Base-by-base conservation (phyloP, 1,139 yeast species). In the Zhuliangozyma parablackwelliae region DNA sequence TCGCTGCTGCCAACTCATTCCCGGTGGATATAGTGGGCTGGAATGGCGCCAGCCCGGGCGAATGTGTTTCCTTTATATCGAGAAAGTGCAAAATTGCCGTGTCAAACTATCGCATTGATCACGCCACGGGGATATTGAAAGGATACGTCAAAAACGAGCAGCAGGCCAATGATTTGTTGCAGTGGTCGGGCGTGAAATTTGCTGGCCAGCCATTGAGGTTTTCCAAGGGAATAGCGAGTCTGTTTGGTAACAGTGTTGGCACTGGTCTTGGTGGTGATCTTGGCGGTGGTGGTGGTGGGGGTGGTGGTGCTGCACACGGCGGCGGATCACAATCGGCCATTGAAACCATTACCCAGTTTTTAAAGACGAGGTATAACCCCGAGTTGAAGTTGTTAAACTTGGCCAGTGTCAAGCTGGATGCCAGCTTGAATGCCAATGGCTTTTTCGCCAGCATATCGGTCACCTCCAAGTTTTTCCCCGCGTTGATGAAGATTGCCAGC, bases 391-490 rank as follows among this genome's bases (percentile, higher is more conserved):
- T 92, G 70, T 68, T 92, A 40, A 86, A 90, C 53, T 66, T 92
- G 38, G 71, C 82, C n/a, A 67, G 67, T 37, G 78, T 89, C 51
- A 74, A 76, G 42, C 73, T 72, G 36, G 97, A 92, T 54, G 82
- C 77, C 24, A 69, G 61, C 11, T 65, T 92, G 33, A 62, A 63
- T 13, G 64, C 74, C 12, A 74, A 74, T 44, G 96, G 96, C 0
- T 67, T 88, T 39, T 80, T 89, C 48, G 72, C 78, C 20, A 65
- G 76, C 12, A 65, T 80, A 7, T 73, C 80, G 34, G 72, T 78
- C 3, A 58, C 78, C 1, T 75, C 94, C 11, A 90, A 90, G 57
- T 82, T 90, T 73, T 89, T 92, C 59, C 86, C 90, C 3, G 98
- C 98, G 1, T 65, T 92, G 47, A 80, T 92, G 88, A 88, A 85